Conservation (phyloP, 1,284 basidiomycete species). For the Trichosporon inkin region DNA sequence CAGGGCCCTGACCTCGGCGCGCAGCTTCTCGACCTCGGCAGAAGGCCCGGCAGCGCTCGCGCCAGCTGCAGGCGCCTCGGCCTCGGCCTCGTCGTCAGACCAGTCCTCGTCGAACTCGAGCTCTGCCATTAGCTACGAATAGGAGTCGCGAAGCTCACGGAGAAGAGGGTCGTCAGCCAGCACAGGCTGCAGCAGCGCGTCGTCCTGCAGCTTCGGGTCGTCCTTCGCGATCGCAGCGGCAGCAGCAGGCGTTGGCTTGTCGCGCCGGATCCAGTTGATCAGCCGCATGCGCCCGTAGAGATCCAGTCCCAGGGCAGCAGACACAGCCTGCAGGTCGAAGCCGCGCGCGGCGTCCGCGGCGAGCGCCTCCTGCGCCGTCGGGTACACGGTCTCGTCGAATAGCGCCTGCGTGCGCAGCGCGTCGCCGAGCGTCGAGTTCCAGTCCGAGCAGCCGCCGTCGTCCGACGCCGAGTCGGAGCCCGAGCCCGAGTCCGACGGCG, state of each 20-base stretch:
- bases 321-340: conserved; percentile 30
- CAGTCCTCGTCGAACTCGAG: conserved; percentile 61
- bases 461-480: conserved; percentile 24
- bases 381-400: conserved; percentile 67
- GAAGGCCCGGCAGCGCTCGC: conserved; percentile 51
- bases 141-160: conserved; percentile 57
- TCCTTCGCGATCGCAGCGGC: conserved; percentile 10
- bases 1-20: conserved; percentile 33
- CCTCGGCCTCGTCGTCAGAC: conserved; percentile 58
- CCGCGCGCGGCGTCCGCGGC: conserved; percentile 60
- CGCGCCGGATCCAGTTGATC: conserved; percentile 79
- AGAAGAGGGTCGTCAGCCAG: conserved; percentile 79
- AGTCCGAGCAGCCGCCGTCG: conserved; percentile 40
- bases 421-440: conserved; percentile 42
- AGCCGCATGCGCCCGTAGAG: conserved; percentile 71
- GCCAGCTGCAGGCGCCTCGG: conserved; percentile 24
- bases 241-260: conserved; percentile 26
- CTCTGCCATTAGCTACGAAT: conserved; percentile 50
- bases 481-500: conserved; percentile 23
- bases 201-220: conserved; percentile 56
- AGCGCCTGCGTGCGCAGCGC: conserved; percentile 61
- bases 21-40: conserved; percentile 29
- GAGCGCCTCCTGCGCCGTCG: conserved; percentile 61
- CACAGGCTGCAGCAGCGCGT: conserved; percentile 72
- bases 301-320: conserved; percentile 52